Conservation (phyloP, 108 stramenopile genomes). For the Nannochloropsis gaditana region DNA sequence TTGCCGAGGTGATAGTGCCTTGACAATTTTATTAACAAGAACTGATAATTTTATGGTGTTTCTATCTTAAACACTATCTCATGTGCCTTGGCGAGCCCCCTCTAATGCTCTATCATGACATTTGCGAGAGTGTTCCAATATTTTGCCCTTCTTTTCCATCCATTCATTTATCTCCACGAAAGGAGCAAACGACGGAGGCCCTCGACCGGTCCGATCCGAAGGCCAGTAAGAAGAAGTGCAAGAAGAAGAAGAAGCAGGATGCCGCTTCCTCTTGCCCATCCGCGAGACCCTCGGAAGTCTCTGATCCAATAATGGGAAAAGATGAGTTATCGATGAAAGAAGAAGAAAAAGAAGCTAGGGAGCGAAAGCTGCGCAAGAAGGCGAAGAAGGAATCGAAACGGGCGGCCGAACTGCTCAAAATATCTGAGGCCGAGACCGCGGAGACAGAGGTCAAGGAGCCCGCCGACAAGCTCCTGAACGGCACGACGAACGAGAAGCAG, state of each 20-base stretch:
- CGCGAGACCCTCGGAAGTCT: background rate
- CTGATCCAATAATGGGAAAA: too few species aligned
- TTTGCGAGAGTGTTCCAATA: too few species aligned
- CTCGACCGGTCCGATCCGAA: background rate
- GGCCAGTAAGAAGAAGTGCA: slow-evolving; percentile 38
- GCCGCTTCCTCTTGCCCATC: background rate
- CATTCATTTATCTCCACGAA: background rate
- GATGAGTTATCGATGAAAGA: background rate
- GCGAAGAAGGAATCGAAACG: slow-evolving; percentile 49
- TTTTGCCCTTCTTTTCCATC: background rate
- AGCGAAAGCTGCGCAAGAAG: slow-evolving; percentile 33
- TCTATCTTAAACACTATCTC: too few species aligned
- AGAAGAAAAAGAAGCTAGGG: background rate
- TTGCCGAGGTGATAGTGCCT: too few species aligned
- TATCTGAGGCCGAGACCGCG: slow-evolving; percentile 3
- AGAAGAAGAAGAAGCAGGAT: slow-evolving; percentile 35
- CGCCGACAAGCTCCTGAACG: too few species aligned
- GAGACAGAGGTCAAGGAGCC: background rate
- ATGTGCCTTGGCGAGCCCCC: too few species aligned
- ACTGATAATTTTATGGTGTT: too few species aligned
- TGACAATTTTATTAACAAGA: too few species aligned
- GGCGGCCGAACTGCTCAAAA: slow-evolving; percentile 34
- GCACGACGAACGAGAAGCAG: too few species aligned
- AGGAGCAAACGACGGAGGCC: background rate
- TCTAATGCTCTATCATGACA: too few species aligned